Evolutionary conservation across 192 early-diverging fungal genomes (phyloP).

Genomic region (Podila minutissima): DNA sequence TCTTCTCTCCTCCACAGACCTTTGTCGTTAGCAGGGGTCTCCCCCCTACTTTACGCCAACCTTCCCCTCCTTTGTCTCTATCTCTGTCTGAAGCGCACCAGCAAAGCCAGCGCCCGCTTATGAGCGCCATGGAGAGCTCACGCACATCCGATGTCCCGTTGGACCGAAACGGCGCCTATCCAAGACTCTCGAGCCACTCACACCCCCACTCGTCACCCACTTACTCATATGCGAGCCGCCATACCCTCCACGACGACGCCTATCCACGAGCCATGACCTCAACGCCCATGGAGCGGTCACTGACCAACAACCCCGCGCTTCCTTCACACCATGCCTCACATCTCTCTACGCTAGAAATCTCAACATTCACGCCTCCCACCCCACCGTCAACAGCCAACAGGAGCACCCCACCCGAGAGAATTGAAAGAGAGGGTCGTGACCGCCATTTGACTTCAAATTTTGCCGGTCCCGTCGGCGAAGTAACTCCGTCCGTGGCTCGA

Average conservation of each 20-base stretch:
- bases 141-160: neutral
- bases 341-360: slow-evolving; percentile 12
- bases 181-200: neutral
- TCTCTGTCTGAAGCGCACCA: neutral
- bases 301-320: slow-evolving; percentile 23
- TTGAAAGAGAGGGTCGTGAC: too few species aligned
- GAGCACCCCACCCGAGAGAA: too few species aligned
- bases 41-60: neutral
- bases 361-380: slow-evolving; percentile 8
- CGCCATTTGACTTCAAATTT: neutral
- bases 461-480: slow-evolving; percentile 1
- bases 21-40: neutral
- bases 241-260: neutral
- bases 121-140: neutral
- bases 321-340: neutral
- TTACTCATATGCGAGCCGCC: neutral
- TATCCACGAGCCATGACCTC: slow-evolving; percentile 6
- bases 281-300: slow-evolving; percentile 41
- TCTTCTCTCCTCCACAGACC: neutral
- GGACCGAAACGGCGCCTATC: neutral
- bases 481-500: neutral
- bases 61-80: neutral
- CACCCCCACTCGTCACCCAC: neutral
- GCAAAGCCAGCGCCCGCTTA: neutral
- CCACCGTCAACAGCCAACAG: neutral